Evolutionary conservation across 2,329 filamentous ascomycete species (phyloP), one percentile per base, ranked within the genome.

Genomic region (Sporothrix variecibatus): DNA sequence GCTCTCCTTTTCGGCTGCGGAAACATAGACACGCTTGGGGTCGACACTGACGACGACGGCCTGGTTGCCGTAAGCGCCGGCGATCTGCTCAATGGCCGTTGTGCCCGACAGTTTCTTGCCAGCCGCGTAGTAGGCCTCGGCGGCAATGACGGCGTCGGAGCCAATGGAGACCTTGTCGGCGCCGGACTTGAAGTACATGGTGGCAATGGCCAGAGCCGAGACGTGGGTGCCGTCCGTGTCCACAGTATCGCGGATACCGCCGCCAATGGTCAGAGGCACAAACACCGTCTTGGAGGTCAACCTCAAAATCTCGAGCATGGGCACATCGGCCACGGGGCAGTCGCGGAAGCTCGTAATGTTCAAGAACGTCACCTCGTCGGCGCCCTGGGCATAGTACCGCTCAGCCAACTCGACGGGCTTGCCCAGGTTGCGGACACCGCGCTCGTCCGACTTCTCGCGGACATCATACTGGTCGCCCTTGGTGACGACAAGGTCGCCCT

Each of bases 391-490:
- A 86, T 98, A 99, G 86, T 99, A 99, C 79, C 90, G 91, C 83
- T 90, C 90, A 9, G 96, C 96, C 89, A 99, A 93, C 77, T 97
- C 94, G 68, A 99, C 95, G 1, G 96, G 96, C 83, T 99, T 99
- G 77, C 96, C 96, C 3, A 99, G 87, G 82, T 99, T 99, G 76
- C 96, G 91, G 49, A 99, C 95, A 78, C 88, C 85, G 72, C 89
- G 86, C 74, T 86, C 86, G 17, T 84, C 86, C 28, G 86, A 86
- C 83, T 98, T 98, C 80, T 98, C 96, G 43, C 96, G 93, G 7
- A 99, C 96, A 80, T 99, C 96, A 84, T 99, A 99, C 82, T 98
- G 95, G 83, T 99, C 96, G 74, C 96, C 96, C 83, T 99, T 99
- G 17, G 96, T 99, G 51, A 99, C 96, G 0, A 99, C 96, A 11